Evolutionary conservation across 371 early-diverging fungal genomes (phyloP).

Genomic region (Nematocida sp.): DNA sequence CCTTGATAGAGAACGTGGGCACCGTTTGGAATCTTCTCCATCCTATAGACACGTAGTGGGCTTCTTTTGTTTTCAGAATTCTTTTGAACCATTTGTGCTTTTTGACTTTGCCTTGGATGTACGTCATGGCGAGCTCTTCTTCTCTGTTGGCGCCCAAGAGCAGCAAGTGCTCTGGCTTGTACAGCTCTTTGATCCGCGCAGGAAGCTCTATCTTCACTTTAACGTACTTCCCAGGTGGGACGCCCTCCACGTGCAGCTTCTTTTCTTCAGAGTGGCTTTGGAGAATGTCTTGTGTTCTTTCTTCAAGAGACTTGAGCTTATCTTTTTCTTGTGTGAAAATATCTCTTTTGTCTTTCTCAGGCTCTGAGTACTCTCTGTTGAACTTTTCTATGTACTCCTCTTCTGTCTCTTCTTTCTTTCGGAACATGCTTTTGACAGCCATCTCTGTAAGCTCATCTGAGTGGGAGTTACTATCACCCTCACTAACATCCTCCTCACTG

Average conservation of each 20-base stretch:
- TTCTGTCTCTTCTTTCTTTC: conserved; percentile 46
- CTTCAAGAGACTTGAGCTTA: conserved; percentile 29
- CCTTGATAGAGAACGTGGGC: conserved; percentile 80
- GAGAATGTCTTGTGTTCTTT: conserved; percentile 17
- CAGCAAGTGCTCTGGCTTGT: conserved; percentile 46
- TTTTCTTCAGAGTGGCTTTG: conserved; percentile 36
- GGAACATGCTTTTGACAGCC: conserved; percentile 46
- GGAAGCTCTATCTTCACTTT: conserved; percentile 44
- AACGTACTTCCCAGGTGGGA: conserved; percentile 59
- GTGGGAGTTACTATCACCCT: background rate
- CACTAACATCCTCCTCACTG: background rate
- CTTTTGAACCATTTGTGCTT: conserved; percentile 90
- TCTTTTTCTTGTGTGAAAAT: conserved; percentile 47
- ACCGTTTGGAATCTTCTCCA: conserved; percentile 94
- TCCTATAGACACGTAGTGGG: conserved; percentile 86
- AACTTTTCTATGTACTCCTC: conserved; percentile 59
- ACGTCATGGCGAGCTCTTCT: conserved; percentile 49
- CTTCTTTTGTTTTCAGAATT: conserved; percentile 90
- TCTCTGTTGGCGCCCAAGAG: conserved; percentile 36
- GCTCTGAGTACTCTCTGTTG: conserved; percentile 52
- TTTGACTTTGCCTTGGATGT: conserved; percentile 68
- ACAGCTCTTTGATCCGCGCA: background rate
- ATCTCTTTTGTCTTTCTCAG: conserved; percentile 46
- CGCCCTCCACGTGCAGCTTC: conserved; percentile 33
- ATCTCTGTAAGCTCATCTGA: conserved; percentile 26